Evolutionary conservation across 768 basidiomycete species (phyloP).

Genomic region (Lentinula boryana): DNA sequence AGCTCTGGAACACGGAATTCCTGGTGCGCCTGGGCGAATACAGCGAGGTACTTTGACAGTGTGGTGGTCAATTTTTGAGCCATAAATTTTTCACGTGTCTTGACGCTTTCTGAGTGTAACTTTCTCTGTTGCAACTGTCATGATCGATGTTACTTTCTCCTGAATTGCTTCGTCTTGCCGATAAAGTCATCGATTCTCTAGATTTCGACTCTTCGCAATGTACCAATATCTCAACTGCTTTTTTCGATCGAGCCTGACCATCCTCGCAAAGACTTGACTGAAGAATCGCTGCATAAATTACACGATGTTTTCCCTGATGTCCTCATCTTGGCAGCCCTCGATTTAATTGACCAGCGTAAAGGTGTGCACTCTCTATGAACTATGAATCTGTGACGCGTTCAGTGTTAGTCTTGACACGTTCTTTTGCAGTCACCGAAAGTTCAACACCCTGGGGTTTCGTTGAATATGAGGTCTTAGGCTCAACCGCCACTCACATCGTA

Average conservation of each 20-base stretch:
- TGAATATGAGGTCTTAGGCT: slow-evolving; percentile 65
- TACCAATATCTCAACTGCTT: background rate
- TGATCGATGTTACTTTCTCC: slow-evolving; percentile 17
- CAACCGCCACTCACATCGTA: slow-evolving; percentile 57
- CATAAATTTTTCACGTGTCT: background rate
- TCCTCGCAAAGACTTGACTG: slow-evolving; percentile 26
- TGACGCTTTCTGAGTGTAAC: background rate
- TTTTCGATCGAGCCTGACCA: background rate
- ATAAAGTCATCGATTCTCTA: slow-evolving; percentile 26
- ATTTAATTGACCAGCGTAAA: slow-evolving; percentile 67
- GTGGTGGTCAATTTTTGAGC: slow-evolving; percentile 19
- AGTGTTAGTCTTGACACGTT: background rate
- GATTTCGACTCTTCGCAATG: slow-evolving; percentile 13
- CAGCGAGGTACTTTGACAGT: slow-evolving; percentile 49
- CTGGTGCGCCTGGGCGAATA: slow-evolving; percentile 76
- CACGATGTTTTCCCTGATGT: slow-evolving; percentile 55
- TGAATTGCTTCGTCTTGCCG: slow-evolving; percentile 15
- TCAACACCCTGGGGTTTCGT: slow-evolving; percentile 48
- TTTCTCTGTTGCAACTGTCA: background rate
- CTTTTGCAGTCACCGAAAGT: slow-evolving; percentile 52
- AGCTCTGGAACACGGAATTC: slow-evolving; percentile 86
- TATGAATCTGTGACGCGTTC: too few species aligned
- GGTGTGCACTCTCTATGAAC: slow-evolving; percentile 32
- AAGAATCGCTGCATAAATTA: slow-evolving; percentile 52
- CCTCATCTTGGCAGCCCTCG: slow-evolving; percentile 63